phyloP scores from a whole-genome alignment of 108 stramenopile species.

The Stephanodiscus triporus region DNA sequence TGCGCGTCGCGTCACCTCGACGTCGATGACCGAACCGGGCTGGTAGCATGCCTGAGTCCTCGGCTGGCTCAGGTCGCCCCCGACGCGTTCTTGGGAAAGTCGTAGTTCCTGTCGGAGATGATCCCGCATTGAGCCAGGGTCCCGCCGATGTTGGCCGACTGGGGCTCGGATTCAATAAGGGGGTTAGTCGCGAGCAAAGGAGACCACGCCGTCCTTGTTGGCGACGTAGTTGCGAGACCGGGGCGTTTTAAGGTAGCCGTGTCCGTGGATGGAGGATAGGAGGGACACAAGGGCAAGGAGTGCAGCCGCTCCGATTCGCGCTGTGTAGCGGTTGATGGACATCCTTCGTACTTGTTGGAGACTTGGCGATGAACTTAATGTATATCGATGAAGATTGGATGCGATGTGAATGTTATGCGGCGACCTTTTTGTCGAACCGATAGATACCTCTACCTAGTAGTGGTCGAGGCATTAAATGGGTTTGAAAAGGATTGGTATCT shows the following conservation, averaged over 20 bases:
- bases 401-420: no score
- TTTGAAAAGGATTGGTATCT: no score
- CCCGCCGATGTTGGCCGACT: slow-evolving; percentile 22
- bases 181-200: no score
- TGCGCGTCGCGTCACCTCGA: slow-evolving; percentile 43
- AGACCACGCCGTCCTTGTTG: slow-evolving; percentile 3
- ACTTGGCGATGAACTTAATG: no score
- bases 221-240: slow-evolving; percentile 10
- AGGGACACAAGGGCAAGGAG: neutral
- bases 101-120: slow-evolving; percentile 36
- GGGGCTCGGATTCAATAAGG: neutral
- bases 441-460: no score
- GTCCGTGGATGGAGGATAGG: neutral
- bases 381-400: no score
- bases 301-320: no score
- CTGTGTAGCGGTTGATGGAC: no score
- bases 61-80: slow-evolving; percentile 33
- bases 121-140: slow-evolving; percentile 29
- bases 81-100: slow-evolving; percentile 32
- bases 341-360: no score
- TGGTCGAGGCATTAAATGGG: no score
- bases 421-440: no score
- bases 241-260: slow-evolving; percentile 13
- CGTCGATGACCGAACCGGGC: slow-evolving; percentile 34
- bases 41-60: slow-evolving; percentile 33